Evolutionary conservation across 2,329 filamentous ascomycete species (phyloP), one percentile per base, ranked within the genome.

Genomic region (Fusarium sp.): DNA sequence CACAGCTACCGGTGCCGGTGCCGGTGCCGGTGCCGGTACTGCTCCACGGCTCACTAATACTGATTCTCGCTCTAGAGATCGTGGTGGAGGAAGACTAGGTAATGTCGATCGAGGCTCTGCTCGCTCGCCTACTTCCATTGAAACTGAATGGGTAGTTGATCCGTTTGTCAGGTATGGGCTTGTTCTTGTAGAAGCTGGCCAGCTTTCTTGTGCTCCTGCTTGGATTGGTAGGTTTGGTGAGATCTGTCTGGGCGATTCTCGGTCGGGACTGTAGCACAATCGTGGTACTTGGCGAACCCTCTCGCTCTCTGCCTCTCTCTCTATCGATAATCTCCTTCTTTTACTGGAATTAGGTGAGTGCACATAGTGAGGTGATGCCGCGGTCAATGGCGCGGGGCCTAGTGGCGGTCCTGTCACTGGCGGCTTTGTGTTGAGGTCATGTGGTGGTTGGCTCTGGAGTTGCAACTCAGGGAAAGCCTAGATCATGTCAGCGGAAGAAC

Each of bases 321-420:
- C 84, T 54, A 79, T 75, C 3, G 83, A 84, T 10, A 82, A 69
- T 20, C 84, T 81, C 69, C 83, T 83, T 64, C 85, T 82, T 78
- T 87, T 88, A 73, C 78, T 80, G n/a, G 77, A 76, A 65, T 74
- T 82, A 27, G 86, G 82, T 30, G 86, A 87, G 76, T 86, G 81
- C 15, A 83, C 75, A 69, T 88, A 88, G 59, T 86, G 82, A 12
- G 85, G 81, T 6, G 83, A 81, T 43, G 81, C 81, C 63, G 56
- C 75, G 70, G 51, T 74, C 78, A 57, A 69, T 70, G 27, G 69
- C 25, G 77, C 72, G 16, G 76, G 75, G 10, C 73, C 75, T 44
- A 83, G 79, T 20, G 81, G 81, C 15, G 77, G 77, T 24, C 78
- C 75, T 47, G 80, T 76, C 20, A 79, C 75, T 9, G 77, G 69